A percentile compares a stretch with the other conserved stretches of the same genome.
Conservation (phyloP, 1,284 basidiomycete species). For the Trichosporon coremiiforme region DNA sequence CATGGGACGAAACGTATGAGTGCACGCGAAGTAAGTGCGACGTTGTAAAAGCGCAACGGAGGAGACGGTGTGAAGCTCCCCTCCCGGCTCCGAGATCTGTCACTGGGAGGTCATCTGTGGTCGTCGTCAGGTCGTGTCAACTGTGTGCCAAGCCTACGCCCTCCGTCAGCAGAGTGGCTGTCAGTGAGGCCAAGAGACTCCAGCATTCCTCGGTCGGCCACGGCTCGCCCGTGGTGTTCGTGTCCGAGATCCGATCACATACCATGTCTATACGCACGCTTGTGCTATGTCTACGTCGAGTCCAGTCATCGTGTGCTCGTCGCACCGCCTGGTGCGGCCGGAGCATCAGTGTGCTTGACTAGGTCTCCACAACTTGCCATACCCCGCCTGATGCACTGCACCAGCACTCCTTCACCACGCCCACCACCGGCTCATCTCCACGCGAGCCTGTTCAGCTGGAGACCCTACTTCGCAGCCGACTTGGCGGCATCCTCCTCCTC, state of each 20-base stretch:
- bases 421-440: background rate
- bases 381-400: too few species aligned
- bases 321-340: too few species aligned
- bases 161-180: background rate
- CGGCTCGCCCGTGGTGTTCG: background rate
- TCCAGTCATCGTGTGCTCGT: background rate
- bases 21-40: background rate
- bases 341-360: background rate
- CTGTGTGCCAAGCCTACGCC: background rate
- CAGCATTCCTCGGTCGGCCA: background rate
- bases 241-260: conserved; percentile 7
- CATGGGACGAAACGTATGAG: too few species aligned
- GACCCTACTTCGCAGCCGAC: background rate
- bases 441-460: background rate
- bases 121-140: conserved; percentile 1
- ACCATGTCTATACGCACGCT: conserved; percentile 1
- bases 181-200: background rate
- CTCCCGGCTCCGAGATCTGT: background rate
- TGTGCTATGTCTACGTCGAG: conserved; percentile 8
- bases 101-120: too few species aligned
- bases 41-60: background rate
- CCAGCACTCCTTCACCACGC: too few species aligned
- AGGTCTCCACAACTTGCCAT: too few species aligned
- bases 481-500: conserved; percentile 8
- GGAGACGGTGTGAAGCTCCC: background rate